Conservation (phyloP, 2,329 filamentous ascomycete genomes). For the Ceratocystis cubensis region DNA sequence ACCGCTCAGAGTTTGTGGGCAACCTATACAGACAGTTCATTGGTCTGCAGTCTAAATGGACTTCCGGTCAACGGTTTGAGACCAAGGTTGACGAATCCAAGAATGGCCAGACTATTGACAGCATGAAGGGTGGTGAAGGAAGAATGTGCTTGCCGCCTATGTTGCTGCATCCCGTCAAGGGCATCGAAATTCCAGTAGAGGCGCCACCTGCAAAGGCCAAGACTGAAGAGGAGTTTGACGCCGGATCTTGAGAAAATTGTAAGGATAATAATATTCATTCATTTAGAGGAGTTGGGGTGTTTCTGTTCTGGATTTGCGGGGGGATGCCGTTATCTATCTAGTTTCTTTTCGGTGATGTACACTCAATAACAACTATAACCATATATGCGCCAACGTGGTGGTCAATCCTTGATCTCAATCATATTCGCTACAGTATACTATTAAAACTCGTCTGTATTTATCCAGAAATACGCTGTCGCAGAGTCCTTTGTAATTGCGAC, state of each 20-base stretch:
- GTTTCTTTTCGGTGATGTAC: background rate
- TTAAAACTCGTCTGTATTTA: conserved; percentile 3
- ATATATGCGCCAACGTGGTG: background rate
- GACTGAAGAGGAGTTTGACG: conserved; percentile 34
- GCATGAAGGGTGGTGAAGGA: conserved; percentile 58
- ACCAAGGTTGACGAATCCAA: conserved; percentile 41
- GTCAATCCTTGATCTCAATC: background rate
- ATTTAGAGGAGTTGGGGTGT: conserved; percentile 5
- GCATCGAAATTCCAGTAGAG: conserved; percentile 53
- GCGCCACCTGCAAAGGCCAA: conserved; percentile 36
- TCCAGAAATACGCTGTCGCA: conserved; percentile 11
- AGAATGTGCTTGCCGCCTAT: conserved; percentile 87
- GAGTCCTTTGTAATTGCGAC: background rate
- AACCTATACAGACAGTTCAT: conserved; percentile 80
- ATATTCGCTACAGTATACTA: background rate
- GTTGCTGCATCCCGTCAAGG: conserved; percentile 80
- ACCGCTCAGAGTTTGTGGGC: conserved; percentile 68
- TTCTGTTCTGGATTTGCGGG: conserved; percentile 4
- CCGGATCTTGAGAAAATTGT: conserved; percentile 29
- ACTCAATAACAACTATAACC: background rate
- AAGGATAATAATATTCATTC: background rate
- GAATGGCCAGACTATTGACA: conserved; percentile 36
- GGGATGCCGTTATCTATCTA: background rate
- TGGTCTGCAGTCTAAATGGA: conserved; percentile 65
- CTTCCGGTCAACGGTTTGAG: conserved; percentile 67